These are phyloP conservation scores for Trifolium dubium DNA, from an alignment of 306 rosid species.

Conservation along the genomic window DNA sequence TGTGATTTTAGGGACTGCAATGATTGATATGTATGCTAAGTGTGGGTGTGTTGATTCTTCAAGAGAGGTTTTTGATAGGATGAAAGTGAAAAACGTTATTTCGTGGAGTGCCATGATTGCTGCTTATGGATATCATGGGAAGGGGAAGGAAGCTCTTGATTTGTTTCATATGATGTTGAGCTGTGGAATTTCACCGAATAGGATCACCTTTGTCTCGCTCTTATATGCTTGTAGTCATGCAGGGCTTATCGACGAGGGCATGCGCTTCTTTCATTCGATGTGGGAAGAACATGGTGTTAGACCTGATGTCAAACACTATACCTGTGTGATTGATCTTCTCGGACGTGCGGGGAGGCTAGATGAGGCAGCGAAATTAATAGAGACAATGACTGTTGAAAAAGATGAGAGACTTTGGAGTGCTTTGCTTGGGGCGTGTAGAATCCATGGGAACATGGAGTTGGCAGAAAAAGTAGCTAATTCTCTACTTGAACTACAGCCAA, in stretches of 20 bases:
- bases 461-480: conserved; percentile 68
- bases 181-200: conserved; percentile 58
- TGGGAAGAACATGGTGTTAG: conserved; percentile 60
- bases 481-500: conserved; percentile 68
- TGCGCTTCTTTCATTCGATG: conserved; percentile 58
- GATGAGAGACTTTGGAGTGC: conserved; percentile 83
- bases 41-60: conserved; percentile 73
- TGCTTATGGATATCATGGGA: conserved; percentile 77
- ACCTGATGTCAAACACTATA: conserved; percentile 76
- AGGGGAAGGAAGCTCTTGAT: conserved; percentile 67
- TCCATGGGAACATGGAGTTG: conserved; percentile 66
- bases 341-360: conserved; percentile 83
- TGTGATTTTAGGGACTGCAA: conserved; percentile 73
- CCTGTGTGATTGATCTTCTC: conserved; percentile 80
- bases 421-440: conserved; percentile 78
- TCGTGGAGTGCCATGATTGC: conserved; percentile 91
- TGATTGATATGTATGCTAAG: conserved; percentile 81
- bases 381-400: conserved; percentile 59
- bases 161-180: conserved; percentile 63
- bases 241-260: conserved; percentile 72
- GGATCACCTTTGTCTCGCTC: conserved; percentile 69
- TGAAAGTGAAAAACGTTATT: conserved; percentile 70
- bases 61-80: conserved; percentile 62
- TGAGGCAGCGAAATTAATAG: conserved; percentile 65
- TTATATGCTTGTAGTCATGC: conserved; percentile 89